These are phyloP conservation scores for Cutaneotrichosporon sp. DNA, from an alignment of 1,284 basidiomycete genomes.

Conservation along the genomic window DNA sequence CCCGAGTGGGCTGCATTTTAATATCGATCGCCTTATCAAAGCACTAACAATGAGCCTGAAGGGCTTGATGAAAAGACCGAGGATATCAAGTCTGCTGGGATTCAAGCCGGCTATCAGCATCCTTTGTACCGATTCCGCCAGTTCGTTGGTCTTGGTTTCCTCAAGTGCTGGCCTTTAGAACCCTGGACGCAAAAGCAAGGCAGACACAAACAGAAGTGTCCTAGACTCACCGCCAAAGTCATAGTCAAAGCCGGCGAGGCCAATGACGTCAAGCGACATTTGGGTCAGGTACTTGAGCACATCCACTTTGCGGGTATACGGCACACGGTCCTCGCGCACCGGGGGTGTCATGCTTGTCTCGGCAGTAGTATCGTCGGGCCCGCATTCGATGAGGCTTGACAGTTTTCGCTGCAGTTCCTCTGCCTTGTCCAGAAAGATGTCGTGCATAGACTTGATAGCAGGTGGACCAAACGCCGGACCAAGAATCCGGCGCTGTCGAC, in stretches of 20 bases:
- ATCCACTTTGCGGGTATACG: conserved; percentile 47
- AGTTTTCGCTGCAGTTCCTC: conserved; percentile 50
- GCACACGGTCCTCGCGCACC: conserved; percentile 14
- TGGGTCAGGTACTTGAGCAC: conserved; percentile 57
- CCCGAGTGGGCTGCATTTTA: conserved; percentile 1
- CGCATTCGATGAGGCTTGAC: conserved; percentile 6
- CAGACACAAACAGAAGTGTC: no score
- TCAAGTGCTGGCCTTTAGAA: background rate
- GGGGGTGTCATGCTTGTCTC: conserved; percentile 3
- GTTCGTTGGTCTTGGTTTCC: conserved; percentile 23
- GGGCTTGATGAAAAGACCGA: conserved; percentile 60
- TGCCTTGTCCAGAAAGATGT: conserved; percentile 62
- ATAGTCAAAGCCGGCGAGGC: conserved; percentile 62
- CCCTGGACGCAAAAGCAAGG: background rate
- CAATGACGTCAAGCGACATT: conserved; percentile 63
- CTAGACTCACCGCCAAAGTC: conserved; percentile 43
- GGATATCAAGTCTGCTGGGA: conserved; percentile 55
- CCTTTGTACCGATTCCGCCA: conserved; percentile 31
- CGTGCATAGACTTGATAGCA: conserved; percentile 48
- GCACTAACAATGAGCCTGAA: conserved; percentile 30
- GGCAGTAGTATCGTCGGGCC: background rate
- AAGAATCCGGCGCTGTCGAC: conserved; percentile 52
- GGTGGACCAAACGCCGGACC: conserved; percentile 48
- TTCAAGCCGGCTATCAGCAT: conserved; percentile 29
- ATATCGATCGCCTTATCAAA: background rate